These are phyloP conservation scores for Moringa oleifera DNA, from an alignment of 345 rosid species.

Conservation along the genomic window DNA sequence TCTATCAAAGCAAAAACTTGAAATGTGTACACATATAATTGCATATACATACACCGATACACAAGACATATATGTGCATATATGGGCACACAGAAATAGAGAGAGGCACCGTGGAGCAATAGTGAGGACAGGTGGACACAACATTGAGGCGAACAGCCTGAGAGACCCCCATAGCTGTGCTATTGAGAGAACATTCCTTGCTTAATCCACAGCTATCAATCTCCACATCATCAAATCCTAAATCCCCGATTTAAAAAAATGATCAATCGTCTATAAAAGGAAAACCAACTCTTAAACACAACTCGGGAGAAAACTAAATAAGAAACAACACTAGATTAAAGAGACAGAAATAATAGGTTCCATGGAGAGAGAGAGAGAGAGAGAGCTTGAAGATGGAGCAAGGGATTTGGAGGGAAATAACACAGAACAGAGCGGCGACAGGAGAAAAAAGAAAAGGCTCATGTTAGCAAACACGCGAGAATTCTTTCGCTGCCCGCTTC, in stretches of 20 bases:
- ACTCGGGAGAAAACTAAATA: no score
- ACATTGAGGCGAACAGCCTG: slow-evolving; percentile 37
- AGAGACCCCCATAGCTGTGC: slow-evolving; percentile 46
- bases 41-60: not conserved
- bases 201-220: not conserved
- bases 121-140: slow-evolving; percentile 24
- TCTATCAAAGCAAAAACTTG: no score
- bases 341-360: not conserved
- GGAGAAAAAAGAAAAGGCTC: not conserved
- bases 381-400: slow-evolving; percentile 13
- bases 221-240: not conserved
- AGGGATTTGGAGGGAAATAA: slow-evolving; percentile 5
- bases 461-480: not conserved
- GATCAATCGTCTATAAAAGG: not conserved
- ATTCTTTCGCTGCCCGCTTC: not conserved
- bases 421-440: not conserved
- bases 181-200: slow-evolving; percentile 13
- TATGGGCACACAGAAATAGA: not conserved
- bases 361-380: not conserved
- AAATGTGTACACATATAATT: no score
- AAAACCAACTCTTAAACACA: not conserved
- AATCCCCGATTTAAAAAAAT: not conserved
- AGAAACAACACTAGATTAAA: not conserved
- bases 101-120: slow-evolving; percentile 27
- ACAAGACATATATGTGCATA: no score